These are phyloP conservation scores for Baorangia bicolor DNA, from an alignment of 768 basidiomycete species.

Conservation along the genomic window DNA sequence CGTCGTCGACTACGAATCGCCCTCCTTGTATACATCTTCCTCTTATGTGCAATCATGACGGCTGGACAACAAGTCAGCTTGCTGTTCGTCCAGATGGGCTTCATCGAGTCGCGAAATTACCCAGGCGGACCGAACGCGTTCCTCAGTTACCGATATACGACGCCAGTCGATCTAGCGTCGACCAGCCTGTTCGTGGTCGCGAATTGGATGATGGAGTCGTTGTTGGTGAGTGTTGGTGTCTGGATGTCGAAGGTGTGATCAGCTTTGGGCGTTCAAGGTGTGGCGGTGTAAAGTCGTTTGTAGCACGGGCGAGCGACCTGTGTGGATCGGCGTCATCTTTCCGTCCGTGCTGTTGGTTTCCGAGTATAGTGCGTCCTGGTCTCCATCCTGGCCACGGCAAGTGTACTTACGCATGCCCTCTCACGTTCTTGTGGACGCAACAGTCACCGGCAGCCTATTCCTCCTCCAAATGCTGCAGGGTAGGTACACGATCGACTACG, in stretches of 20 bases:
- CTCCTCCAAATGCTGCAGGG: not conserved
- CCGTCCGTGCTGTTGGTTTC: constrained; percentile 3
- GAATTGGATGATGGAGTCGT: constrained; percentile 23
- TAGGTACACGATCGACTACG: not conserved
- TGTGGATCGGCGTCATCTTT: constrained; percentile 10
- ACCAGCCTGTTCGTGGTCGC: constrained; percentile 13
- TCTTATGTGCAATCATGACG: constrained; percentile 17
- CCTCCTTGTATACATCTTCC: constrained; percentile 13
- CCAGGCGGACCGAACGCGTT: constrained; percentile 16
- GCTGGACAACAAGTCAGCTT: constrained; percentile 12
- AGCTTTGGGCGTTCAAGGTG: constrained; percentile 12
- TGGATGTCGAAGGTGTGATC: not conserved
- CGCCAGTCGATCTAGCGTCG: constrained; percentile 3
- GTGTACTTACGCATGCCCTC: not conserved
- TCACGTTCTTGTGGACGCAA: not conserved
- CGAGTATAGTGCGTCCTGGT: constrained; percentile 12
- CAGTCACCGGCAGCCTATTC: constrained; percentile 9
- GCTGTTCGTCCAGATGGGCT: constrained; percentile 17
- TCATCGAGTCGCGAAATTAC: constrained; percentile 8
- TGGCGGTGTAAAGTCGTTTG: constrained; percentile 24
- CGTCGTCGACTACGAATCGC: constrained; percentile 9
- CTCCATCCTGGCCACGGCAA: not conserved
- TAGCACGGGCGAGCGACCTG: constrained; percentile 2
- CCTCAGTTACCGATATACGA: not conserved
- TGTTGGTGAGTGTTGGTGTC: constrained; percentile 15